A percentile compares a stretch with the other conserved stretches of the same genome.
Conservation (phyloP, 2,329 filamentous ascomycete genomes). For the Balansia obtecta region DNA sequence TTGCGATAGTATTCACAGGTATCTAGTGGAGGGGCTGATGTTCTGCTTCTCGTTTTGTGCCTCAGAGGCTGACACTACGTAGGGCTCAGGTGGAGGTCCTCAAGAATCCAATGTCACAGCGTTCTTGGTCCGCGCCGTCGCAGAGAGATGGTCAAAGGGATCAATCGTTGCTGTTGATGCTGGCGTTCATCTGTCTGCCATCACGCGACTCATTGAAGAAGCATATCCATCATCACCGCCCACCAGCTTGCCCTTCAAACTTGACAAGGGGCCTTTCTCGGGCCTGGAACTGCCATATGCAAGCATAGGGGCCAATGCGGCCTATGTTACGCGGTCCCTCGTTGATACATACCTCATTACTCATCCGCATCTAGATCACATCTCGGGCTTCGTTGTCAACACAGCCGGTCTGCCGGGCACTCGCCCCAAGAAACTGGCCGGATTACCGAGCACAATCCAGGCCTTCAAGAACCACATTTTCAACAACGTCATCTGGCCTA, state of each 20-base stretch:
- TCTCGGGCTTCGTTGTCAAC: conserved; percentile 85
- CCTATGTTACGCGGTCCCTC: conserved; percentile 64
- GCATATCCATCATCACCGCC: conserved; percentile 26
- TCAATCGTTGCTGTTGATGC: conserved; percentile 90
- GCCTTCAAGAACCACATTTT: conserved; percentile 92
- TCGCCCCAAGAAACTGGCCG: conserved; percentile 75
- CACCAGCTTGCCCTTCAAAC: conserved; percentile 31
- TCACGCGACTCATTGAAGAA: conserved; percentile 64
- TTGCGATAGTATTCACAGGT: neutral
- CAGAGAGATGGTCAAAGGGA: conserved; percentile 66
- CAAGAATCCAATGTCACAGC: conserved; percentile 83
- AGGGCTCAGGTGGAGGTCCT: conserved; percentile 87
- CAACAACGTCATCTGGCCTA: conserved; percentile 97
- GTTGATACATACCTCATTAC: conserved; percentile 87
- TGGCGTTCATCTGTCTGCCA: conserved; percentile 77
- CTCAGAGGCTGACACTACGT: conserved; percentile 6
- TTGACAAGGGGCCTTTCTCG: conserved; percentile 62
- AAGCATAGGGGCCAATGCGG: conserved; percentile 63
- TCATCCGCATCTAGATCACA: conserved; percentile 93
- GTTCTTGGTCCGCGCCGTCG: conserved; percentile 72
- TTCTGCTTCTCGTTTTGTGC: neutral
- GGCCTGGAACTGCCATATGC: conserved; percentile 59
- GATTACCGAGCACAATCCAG: conserved; percentile 76
- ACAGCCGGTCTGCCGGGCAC: conserved; percentile 74
- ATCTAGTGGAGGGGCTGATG: neutral